Evolutionary conservation across 176 grass and related monocot species (phyloP).

Genomic region (Poa pratensis): DNA sequence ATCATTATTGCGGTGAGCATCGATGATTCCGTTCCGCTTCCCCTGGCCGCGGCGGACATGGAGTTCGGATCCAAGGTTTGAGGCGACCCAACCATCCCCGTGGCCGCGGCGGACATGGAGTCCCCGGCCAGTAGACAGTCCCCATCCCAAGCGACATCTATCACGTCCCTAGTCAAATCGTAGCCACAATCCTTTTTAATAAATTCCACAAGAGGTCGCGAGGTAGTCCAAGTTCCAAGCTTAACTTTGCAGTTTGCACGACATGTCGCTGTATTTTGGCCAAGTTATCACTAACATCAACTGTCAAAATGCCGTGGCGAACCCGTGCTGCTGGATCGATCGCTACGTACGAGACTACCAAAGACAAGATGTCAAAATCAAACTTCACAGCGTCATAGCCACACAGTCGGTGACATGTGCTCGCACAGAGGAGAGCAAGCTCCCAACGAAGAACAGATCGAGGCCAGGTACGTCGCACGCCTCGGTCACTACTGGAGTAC

Average conservation of each 20-base stretch:
- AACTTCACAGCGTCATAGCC: neutral
- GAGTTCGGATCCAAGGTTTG: no score
- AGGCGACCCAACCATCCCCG: no score
- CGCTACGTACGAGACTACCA: no score
- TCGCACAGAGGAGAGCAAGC: no score
- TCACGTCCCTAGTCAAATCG: neutral
- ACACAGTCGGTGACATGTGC: neutral
- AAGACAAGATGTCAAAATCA: neutral
- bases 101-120: no score
- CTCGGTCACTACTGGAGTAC: no score
- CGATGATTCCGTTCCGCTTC: no score
- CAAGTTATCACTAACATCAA: neutral
- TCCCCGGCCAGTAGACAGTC: neutral
- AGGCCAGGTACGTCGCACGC: neutral
- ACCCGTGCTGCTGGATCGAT: neutral
- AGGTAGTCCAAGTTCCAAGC: neutral
- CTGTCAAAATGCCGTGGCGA: neutral
- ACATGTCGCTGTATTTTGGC: neutral
- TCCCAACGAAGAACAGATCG: neutral
- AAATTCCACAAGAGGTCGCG: neutral
- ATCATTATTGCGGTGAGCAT: no score
- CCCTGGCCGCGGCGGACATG: no score
- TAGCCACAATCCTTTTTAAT: neutral
- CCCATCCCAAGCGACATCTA: neutral
- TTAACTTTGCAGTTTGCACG: neutral